Base-by-base conservation (phyloP, 2,329 filamentous ascomycete species). In the Paecilomyces sp. region DNA sequence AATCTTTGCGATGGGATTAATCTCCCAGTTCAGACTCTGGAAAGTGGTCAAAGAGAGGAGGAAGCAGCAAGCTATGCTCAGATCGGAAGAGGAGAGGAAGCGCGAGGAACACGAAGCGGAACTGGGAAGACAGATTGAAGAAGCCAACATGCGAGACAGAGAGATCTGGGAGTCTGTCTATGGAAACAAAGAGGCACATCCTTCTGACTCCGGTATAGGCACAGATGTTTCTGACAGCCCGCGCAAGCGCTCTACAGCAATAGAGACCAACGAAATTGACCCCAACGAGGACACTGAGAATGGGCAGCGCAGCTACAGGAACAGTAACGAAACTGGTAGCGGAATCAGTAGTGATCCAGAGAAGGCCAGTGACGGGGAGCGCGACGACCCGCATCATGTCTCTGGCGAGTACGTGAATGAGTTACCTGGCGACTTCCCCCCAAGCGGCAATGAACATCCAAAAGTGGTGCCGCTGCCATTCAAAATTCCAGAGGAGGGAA, bases 11-110 rank as follows among this genome's bases (percentile, higher is more conserved):
- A 79, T 90, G 18, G 92, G 92, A 2, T 79, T 96, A 25, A 82
- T 96, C 52, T 95, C 91, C 0, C 93, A 97, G 72, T 79, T 94
- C 66, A 90, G 88, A 67, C 78, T 97, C 13, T 97, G 92, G 92
- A 91, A 86, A 63, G 80, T 96, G 7, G 85, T 96, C 61, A 85
- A 80, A 62, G 77, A 81, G 60, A 77, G 79, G 58, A 74, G 80
- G 34, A 74, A 74, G 47, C 78, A 77, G 63, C 78, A 75, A 61
- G 78, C 79, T 41, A 74, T 73, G 24, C 70, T 76, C n/a, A 74
- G 77, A 25, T 68, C 77, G n/a, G 77, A 82, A 63, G 74, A 86
- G 61, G 74, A 81, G 67, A 82, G 87, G 61, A 84, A 56, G 79
- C 81, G 65, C 78, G 74, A 83, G 77, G 66, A 83, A 56, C 84